Evolutionary conservation across 441 rosid genomes (phyloP), one percentile per base, ranked within the genome.

Genomic region (Populus trichocarpa): DNA sequence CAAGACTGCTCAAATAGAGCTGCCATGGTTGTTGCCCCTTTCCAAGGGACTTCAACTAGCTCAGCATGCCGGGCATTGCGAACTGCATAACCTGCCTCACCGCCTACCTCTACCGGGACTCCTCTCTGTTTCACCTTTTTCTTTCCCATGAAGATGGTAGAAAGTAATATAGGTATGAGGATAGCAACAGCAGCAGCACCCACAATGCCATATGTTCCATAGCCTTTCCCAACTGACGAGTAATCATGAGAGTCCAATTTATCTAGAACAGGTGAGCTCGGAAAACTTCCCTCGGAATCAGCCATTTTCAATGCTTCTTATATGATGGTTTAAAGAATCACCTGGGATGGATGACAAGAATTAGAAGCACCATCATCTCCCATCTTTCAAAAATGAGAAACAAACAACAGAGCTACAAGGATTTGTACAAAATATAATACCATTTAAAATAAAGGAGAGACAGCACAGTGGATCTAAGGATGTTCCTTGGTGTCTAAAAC

Each of bases 1-100:
- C 97, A 93, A 79, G 93, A 83, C 78, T 88, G 97, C 87, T 96
- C 97, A 78, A 96, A 96, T 65, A 92, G 79, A 40, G 91, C 86
- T 30, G 98, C 94, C 84, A 93, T 81, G 23, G 95, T 92, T 40
- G 88, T 84, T 67, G 97, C 97, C 81, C 92, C 98, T 76, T 81
- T 69, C 99, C 97, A 93, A 69, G 99, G 98, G 72, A 91, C 88
- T 66, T 88, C 92, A 76, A 89, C 78, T 82, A 92, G 81, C 50
- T 89, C 87, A 25, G 84, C 28, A 9, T 40, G 70, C 53, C 80
- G 79, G 25, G 80, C 89, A 83, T 89, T 95, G 28, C 94, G 86
- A 78, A 93, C 77, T 9, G 94, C 88, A 83, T 89, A 91, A 70
- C 97, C 94, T 46, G 87, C 83, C 88, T 91, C 97, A 9, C 97